Evolutionary conservation across 306 rosid genomes (phyloP).

Genomic region (Casuarina equisetifolia): DNA sequence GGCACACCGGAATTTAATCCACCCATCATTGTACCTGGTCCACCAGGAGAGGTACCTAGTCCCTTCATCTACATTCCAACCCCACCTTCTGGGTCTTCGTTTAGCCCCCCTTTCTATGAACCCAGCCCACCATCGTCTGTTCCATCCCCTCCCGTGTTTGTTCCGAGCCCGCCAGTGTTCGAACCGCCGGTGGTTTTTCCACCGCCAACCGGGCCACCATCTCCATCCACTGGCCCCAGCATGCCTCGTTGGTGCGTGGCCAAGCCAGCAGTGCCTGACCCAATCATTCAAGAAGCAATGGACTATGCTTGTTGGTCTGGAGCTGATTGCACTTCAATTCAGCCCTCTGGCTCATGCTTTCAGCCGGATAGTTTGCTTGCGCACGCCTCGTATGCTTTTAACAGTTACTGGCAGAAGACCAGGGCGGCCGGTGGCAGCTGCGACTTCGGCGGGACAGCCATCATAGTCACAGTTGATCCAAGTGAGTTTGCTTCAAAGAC

Average conservation of each 20-base stretch:
- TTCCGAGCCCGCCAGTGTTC: constrained; percentile 69
- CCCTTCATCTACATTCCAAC: constrained; percentile 8
- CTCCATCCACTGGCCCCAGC: constrained; percentile 39
- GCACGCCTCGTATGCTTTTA: constrained; percentile 91
- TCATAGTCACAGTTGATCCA: constrained; percentile 80
- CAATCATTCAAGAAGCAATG: constrained; percentile 91
- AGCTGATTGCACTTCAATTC: constrained; percentile 70
- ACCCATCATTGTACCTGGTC: not conserved
- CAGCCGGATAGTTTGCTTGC: constrained; percentile 62
- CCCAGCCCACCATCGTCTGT: constrained; percentile 37
- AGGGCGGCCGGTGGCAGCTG: constrained; percentile 77
- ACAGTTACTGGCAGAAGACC: constrained; percentile 82
- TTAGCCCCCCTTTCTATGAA: constrained; percentile 17
- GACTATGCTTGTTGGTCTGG: constrained; percentile 89
- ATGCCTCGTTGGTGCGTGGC: constrained; percentile 86
- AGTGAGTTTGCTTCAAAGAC: constrained; percentile 43
- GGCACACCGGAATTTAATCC: constrained; percentile 36
- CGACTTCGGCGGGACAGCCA: constrained; percentile 85
- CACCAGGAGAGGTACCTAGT: not conserved
- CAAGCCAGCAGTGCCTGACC: constrained; percentile 94
- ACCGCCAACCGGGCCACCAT: constrained; percentile 73
- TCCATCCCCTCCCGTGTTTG: constrained; percentile 55
- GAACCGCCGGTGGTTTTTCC: constrained; percentile 80
- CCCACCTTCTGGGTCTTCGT: constrained; percentile 8
- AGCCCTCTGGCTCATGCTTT: constrained; percentile 69